A percentile compares a stretch with the other conserved stretches of the same genome.
Conservation (phyloP, 768 basidiomycete genomes). For the Boletus reticuloceps region DNA sequence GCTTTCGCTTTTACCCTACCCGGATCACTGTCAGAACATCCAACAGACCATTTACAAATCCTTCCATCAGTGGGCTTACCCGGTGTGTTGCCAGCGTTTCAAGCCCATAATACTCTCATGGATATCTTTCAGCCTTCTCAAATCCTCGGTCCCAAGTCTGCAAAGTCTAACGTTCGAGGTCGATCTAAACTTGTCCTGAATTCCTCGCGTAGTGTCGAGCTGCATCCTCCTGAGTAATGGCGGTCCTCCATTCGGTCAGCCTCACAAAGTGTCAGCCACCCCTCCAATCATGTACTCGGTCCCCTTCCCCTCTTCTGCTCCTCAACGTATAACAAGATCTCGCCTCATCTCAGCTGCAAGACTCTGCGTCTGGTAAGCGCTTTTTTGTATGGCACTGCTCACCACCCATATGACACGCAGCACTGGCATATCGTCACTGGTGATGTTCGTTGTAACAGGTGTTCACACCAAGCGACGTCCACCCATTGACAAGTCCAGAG, state of each 20-base stretch:
- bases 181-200: too few species aligned
- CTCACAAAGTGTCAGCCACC: conserved; percentile 18
- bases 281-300: background rate
- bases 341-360: background rate
- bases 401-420: conserved; percentile 17
- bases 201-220: too few species aligned
- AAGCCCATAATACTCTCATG: too few species aligned
- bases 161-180: too few species aligned
- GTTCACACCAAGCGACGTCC: conserved; percentile 24
- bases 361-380: conserved; percentile 6
- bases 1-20: too few species aligned
- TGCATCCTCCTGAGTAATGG: too few species aligned
- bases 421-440: background rate
- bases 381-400: background rate
- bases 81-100: too few species aligned
- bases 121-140: too few species aligned
- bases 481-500: background rate
- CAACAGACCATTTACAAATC: too few species aligned
- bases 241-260: conserved; percentile 7
- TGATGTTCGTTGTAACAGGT: conserved; percentile 24
- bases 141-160: too few species aligned
- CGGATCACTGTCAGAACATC: too few species aligned
- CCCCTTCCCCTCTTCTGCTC: background rate
- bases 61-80: too few species aligned
- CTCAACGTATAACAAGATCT: background rate